Evolutionary conservation across 2,329 filamentous ascomycete genomes (phyloP).

Genomic region (Rugonectria rugulosa): DNA sequence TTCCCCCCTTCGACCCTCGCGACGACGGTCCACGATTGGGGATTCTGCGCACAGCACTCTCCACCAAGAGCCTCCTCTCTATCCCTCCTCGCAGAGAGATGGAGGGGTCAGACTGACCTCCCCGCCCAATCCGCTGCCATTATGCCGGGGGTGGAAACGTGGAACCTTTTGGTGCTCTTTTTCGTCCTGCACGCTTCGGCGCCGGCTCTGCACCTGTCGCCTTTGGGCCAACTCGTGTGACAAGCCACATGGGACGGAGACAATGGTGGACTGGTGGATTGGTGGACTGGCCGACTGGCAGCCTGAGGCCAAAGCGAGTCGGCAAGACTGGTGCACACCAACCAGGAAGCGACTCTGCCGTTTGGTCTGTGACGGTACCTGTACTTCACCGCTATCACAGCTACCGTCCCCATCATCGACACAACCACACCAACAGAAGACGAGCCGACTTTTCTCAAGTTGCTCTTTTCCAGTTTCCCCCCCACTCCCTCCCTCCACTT

Average conservation of each 20-base stretch:
- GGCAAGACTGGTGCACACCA: not conserved
- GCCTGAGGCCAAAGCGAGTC: constrained; percentile 1
- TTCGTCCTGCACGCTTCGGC: not conserved
- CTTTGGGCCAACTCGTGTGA: constrained; percentile 1
- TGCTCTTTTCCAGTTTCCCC: constrained; percentile 8
- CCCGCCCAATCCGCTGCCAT: constrained; percentile 16
- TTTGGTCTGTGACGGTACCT: constrained; percentile 28
- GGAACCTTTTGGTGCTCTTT: constrained; percentile 5
- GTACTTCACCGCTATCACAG: constrained; percentile 23
- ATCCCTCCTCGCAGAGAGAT: constrained; percentile 6
- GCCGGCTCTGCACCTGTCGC: constrained; percentile 6
- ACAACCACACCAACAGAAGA: constrained; percentile 19
- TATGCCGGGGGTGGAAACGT: constrained; percentile 22
- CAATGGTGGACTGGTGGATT: too few relatives aligned
- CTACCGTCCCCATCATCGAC: constrained; percentile 7
- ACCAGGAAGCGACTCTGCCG: constrained; percentile 1
- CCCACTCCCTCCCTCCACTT: constrained; percentile 22
- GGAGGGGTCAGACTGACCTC: constrained; percentile 6
- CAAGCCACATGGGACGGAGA: constrained; percentile 10
- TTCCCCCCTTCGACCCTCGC: not conserved
- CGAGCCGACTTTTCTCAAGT: constrained; percentile 12
- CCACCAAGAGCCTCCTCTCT: constrained; percentile 17
- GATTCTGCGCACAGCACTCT: not conserved
- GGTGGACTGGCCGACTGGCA: too few relatives aligned
- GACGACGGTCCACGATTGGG: constrained; percentile 1